These are phyloP conservation scores for Oehlia diaphana DNA, from an alignment of 192 early-diverging fungal species.

Conservation along the genomic window DNA sequence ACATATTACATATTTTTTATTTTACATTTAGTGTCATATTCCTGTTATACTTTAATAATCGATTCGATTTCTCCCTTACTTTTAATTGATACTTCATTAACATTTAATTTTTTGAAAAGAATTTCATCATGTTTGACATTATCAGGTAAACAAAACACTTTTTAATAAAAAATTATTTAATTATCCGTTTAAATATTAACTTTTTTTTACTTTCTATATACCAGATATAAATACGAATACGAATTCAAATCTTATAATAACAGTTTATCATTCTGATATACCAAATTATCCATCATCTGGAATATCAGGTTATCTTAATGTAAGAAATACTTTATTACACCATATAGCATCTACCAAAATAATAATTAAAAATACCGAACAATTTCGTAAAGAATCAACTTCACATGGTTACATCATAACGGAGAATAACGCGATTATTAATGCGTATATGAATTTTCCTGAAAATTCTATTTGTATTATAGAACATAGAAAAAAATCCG, in stretches of 20 bases:
- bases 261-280: constrained; percentile 42
- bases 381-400: constrained; percentile 33
- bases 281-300: constrained; percentile 38
- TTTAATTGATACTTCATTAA: not conserved
- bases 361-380: constrained; percentile 36
- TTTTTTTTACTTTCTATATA: not conserved
- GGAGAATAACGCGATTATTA: constrained; percentile 30
- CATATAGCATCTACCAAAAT: constrained; percentile 41
- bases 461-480: constrained; percentile 39
- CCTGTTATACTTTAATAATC: constrained; percentile 5
- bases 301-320: constrained; percentile 21
- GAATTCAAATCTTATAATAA: constrained; percentile 31
- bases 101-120: constrained; percentile 17
- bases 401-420: constrained; percentile 17
- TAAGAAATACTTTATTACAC: constrained; percentile 31
- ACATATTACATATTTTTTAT: not conserved
- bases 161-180: not conserved
- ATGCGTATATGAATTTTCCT: constrained; percentile 33
- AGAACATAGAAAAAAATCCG: constrained; percentile 45
- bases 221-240: not conserved
- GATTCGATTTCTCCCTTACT: constrained; percentile 26
- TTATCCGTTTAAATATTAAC: not conserved
- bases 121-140: not conserved
- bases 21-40: not conserved
- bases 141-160: not conserved